Evolutionary conservation across 805 yeast species (phyloP).

Genomic region (Maudiozyma serrabonitensis): DNA sequence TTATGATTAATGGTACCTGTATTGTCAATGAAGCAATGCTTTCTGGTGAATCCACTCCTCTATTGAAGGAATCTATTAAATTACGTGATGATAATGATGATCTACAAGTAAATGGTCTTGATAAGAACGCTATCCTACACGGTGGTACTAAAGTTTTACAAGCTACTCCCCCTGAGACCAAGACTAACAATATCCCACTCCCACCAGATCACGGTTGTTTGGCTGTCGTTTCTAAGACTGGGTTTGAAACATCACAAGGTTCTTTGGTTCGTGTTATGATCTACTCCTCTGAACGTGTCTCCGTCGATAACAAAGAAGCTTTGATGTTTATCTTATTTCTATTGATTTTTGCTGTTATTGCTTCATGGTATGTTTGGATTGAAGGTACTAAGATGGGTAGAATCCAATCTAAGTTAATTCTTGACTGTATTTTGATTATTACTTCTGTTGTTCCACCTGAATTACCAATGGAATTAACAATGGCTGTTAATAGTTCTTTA

Average conservation of each 20-base stretch:
- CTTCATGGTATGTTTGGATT: constrained; percentile 96
- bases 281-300: constrained; percentile 90
- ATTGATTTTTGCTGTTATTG: constrained; percentile 84
- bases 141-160: constrained; percentile 97
- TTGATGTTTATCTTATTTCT: constrained; percentile 84
- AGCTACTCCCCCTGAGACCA: constrained; percentile 59
- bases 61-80: constrained; percentile 82
- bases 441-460: constrained; percentile 99
- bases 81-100: constrained; percentile 66
- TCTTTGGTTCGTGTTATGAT: constrained; percentile 96
- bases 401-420: constrained; percentile 81
- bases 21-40: constrained; percentile 98
- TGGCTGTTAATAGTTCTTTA: constrained; percentile 92
- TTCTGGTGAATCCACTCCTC: constrained; percentile 96
- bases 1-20: constrained; percentile 80
- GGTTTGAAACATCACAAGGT: constrained; percentile 98
- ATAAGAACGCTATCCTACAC: constrained; percentile 77
- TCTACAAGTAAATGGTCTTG: constrained; percentile 71
- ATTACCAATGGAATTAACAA: constrained; percentile 95
- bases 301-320: constrained; percentile 92
- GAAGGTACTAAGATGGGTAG: constrained; percentile 96
- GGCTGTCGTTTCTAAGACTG: constrained; percentile 85
- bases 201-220: constrained; percentile 91
- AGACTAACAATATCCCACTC: constrained; percentile 35
- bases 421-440: constrained; percentile 90